Evolutionary conservation across 345 rosid species (phyloP), one percentile per base, ranked within the genome.

Genomic region (Turritis glabra): DNA sequence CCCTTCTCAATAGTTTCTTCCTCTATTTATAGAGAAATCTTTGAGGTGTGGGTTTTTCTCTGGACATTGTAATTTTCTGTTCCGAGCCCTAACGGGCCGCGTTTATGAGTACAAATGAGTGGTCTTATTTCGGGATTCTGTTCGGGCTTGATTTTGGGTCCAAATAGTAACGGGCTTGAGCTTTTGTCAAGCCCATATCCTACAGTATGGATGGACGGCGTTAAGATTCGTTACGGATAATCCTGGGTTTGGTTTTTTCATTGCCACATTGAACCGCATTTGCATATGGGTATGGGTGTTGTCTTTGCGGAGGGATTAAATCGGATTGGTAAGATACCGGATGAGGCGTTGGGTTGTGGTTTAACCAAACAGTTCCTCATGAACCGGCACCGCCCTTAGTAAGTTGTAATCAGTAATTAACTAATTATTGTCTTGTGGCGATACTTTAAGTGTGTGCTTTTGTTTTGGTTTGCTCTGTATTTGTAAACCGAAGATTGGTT

Each of bases 151-250:
- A n/a, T n/a, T n/a, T n/a, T n/a, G n/a, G n/a, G n/a, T n/a, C n/a
- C n/a, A n/a, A n/a, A n/a, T n/a, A n/a, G n/a, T n/a, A n/a, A n/a
- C n/a, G n/a, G n/a, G n/a, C n/a, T n/a, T n/a, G n/a, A n/a, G n/a
- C n/a, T n/a, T n/a, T n/a, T n/a, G n/a, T n/a, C n/a, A n/a, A n/a
- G n/a, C n/a, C n/a, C n/a, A n/a, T n/a, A n/a, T n/a, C n/a, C n/a
- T n/a, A n/a, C n/a, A n/a, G n/a, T n/a, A 78, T 21, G 97, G 98
- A 7, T 93, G 98, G 97, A 93, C 94, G n/a, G 97, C 97, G 7
- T 53, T 93, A 15, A 85, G 97, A 63, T 86, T 85, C 37, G 87
- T 82, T 2, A 86, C 96, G 21, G 90, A 88, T 41, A 93, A 91
- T 79, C 96, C 97, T 0, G 98, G 98, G 97, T 81, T 4, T 91